These are phyloP conservation scores for Lotus japonicus DNA, from an alignment of 306 rosid species.

Conservation along the genomic window DNA sequence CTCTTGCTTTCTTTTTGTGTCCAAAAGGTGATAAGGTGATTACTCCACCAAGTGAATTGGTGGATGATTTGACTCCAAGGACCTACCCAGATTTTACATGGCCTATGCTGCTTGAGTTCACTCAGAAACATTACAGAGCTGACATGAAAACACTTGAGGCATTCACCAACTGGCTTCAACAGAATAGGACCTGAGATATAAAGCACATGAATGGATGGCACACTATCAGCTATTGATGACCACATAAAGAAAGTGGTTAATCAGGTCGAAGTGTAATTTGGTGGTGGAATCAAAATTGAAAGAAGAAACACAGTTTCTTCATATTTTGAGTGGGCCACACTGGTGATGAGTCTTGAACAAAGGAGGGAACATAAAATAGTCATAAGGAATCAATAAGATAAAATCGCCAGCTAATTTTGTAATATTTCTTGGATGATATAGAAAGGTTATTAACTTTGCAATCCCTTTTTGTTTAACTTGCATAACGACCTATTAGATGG, in stretches of 20 bases:
- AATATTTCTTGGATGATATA: conserved; percentile 29
- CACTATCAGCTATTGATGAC: conserved; percentile 11
- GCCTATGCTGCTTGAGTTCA: conserved; percentile 78
- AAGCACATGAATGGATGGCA: conserved; percentile 9
- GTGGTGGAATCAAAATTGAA: not conserved
- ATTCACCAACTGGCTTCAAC: conserved; percentile 68
- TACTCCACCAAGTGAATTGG: conserved; percentile 66
- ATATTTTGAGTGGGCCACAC: conserved; percentile 16
- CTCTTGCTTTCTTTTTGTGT: conserved; percentile 89
- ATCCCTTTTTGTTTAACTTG: not conserved
- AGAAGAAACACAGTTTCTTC: conserved; percentile 29
- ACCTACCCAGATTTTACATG: conserved; percentile 93
- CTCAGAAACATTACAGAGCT: conserved; percentile 85
- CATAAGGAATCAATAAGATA: conserved; percentile 32
- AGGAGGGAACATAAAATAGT: conserved; percentile 26
- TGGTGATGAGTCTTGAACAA: conserved; percentile 38
- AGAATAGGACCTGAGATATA: conserved; percentile 28
- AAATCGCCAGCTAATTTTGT: conserved; percentile 31
- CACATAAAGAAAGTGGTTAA: conserved; percentile 20
- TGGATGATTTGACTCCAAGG: conserved; percentile 50
- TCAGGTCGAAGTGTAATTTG: not conserved
- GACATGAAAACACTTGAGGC: conserved; percentile 78
- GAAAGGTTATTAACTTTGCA: conserved; percentile 18
- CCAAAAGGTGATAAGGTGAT: conserved; percentile 80
- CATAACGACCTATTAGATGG: not conserved